Evolutionary conservation across 2,329 filamentous ascomycete genomes (phyloP), one percentile per base, ranked within the genome.

Genomic region (Diaporthe citriasiana): DNA sequence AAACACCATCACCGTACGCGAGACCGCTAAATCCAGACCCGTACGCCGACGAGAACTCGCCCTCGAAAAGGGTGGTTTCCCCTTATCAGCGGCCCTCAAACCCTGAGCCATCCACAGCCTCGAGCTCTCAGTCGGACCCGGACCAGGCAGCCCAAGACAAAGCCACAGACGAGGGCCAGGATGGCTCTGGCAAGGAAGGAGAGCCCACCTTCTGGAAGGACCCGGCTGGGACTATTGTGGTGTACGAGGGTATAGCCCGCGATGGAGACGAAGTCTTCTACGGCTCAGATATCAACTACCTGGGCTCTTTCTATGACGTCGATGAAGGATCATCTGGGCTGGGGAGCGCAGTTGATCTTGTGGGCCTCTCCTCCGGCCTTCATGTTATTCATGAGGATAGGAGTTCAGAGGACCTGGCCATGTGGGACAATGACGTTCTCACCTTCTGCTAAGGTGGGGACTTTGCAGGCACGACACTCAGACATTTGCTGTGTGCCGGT

Each of bases 281-380:
- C 9, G 71, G 71, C 60, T 47, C 51, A 5, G 71, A 73, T 4
- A 73, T 73, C 51, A 68, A 68, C 60, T 73, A 68, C n/a, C 71
- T 73, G 5, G 71, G 71, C 7, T 73, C 71, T 1, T 73, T 68
- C 30, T 66, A 66, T 19, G 71, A 73, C 12, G 51, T 47, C 8
- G 71, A 73, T 0, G 71, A 73, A 25, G 71, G 71, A 1, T 68
- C 59, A 13, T 73, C 71, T 27, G 59, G 60, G 2, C 60, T 73
- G 4, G 71, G 71, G 3, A 73, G 71, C 30, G 56, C 25, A 30
- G 35, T 65, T n/a, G 60, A 68, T n/a, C 50, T 68, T 15, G 38
- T 68, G 3, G 51, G 71, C 7, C 53, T 55, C 22, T 65, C 50
- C 3, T 55, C 51, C 10, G 71, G 71, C 6, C 71, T 73, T 6